Evolutionary conservation across 495 filamentous ascomycete genomes (phyloP).

Genomic region (Penicillium ucsense): DNA sequence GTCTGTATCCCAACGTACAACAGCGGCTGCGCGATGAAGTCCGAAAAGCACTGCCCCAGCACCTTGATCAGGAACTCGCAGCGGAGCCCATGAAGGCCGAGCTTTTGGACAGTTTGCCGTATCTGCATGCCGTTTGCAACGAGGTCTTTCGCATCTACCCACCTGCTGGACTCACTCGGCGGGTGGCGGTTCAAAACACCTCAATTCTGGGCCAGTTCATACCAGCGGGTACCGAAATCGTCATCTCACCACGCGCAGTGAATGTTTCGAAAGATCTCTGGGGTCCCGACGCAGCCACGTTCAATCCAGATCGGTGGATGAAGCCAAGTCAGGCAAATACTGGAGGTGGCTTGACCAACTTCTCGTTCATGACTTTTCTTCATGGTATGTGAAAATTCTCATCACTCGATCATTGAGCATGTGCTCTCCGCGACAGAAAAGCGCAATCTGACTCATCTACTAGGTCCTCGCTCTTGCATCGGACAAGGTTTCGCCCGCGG

Average conservation of each 20-base stretch:
- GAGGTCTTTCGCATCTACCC: slow-evolving; percentile 42
- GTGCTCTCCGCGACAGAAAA: too few species aligned
- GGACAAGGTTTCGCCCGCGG: slow-evolving; percentile 61
- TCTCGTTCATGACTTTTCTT: slow-evolving; percentile 65
- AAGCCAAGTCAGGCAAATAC: slow-evolving; percentile 28
- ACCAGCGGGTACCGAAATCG: slow-evolving; percentile 39
- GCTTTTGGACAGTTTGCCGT: slow-evolving; percentile 20
- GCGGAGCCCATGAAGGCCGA: background rate
- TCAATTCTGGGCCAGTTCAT: slow-evolving; percentile 41
- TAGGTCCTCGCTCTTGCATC: slow-evolving; percentile 55
- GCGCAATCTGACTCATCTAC: background rate
- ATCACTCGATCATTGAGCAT: too few species aligned
- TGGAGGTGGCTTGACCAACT: slow-evolving; percentile 45
- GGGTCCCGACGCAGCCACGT: slow-evolving; percentile 63
- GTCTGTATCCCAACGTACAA: slow-evolving; percentile 11
- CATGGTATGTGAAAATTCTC: slow-evolving; percentile 33
- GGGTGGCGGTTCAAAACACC: slow-evolving; percentile 47
- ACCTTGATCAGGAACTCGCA: background rate
- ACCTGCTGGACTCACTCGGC: slow-evolving; percentile 44
- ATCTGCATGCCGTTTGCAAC: slow-evolving; percentile 44
- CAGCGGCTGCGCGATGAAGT: slow-evolving; percentile 12
- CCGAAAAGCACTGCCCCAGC: background rate
- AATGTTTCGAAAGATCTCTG: slow-evolving; percentile 64
- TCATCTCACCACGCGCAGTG: slow-evolving; percentile 40
- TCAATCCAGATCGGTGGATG: slow-evolving; percentile 70